A percentile compares a stretch with the other conserved stretches of the same genome.
phyloP scores from a whole-genome alignment of 179 eudicot species.

The Amaranthus tricolor region DNA sequence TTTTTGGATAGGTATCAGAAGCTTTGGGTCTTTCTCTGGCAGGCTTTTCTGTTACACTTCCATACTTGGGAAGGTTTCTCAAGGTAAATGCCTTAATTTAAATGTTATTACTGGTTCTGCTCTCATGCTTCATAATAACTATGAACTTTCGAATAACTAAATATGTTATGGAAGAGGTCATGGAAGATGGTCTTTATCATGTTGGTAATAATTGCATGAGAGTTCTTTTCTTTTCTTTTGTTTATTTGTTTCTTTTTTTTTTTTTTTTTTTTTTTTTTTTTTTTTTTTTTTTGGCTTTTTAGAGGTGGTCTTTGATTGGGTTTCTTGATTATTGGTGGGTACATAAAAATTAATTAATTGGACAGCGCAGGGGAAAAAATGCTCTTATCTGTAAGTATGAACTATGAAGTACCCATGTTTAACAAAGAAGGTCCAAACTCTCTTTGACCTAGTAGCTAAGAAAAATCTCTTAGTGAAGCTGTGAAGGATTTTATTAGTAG shows the following conservation, averaged over 20 bases:
- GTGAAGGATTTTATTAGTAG: not conserved
- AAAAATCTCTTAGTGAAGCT: not conserved
- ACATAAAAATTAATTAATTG: not conserved
- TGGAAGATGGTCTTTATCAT: not conserved
- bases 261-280: too few species aligned
- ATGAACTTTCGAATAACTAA: not conserved
- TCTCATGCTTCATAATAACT: too few species aligned
- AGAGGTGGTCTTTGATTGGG: not conserved
- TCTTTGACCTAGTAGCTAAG: not conserved
- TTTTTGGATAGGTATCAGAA: constrained; percentile 61
- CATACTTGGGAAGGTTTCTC: constrained; percentile 37
- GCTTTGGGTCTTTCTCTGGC: constrained; percentile 82
- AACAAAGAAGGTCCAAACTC: not conserved
- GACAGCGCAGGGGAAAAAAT: not conserved
- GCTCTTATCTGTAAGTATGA: not conserved
- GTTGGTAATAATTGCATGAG: not conserved
- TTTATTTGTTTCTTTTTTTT: too few species aligned
- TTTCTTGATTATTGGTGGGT: not conserved
- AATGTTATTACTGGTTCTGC: too few species aligned
- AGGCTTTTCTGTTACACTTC: constrained; percentile 62
- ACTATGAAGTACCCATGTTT: not conserved
- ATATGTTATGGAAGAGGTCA: not conserved
- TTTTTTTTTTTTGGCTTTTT: too few species aligned
- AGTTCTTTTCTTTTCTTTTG: not conserved
- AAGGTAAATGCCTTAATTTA: constrained; percentile 7